Conservation (phyloP, 2,329 filamentous ascomycete genomes). For the Microcyclospora tardicrescens region DNA sequence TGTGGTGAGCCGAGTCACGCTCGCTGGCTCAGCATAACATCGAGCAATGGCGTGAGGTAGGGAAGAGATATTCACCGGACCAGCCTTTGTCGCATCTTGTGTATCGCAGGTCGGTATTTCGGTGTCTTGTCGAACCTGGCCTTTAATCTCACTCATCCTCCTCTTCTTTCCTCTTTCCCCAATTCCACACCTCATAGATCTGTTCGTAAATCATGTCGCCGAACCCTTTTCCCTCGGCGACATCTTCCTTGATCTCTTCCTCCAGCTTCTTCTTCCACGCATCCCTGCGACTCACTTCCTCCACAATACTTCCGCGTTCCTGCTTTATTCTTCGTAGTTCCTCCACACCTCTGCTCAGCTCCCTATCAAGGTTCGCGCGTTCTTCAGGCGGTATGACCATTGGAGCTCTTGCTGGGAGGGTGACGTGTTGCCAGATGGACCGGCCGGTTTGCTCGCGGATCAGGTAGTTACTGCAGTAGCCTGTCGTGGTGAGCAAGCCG, state of each 20-base stretch:
- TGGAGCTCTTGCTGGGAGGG: not conserved
- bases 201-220: slow-evolving; percentile 27
- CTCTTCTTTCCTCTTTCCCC: slow-evolving; percentile 23
- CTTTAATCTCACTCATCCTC: slow-evolving; percentile 7
- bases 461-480: slow-evolving; percentile 39
- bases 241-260: slow-evolving; percentile 32
- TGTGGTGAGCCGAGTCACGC: too few relatives aligned
- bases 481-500: slow-evolving; percentile 36
- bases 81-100: too few relatives aligned
- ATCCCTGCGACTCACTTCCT: slow-evolving; percentile 26
- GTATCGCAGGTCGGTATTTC: too few relatives aligned
- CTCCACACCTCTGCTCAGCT: slow-evolving; percentile 3
- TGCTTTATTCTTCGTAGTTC: slow-evolving; percentile 3
- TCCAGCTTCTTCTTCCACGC: slow-evolving; percentile 32
- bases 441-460: slow-evolving; percentile 22
- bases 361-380: slow-evolving; percentile 5
- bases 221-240: slow-evolving; percentile 26
- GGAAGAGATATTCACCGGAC: too few relatives aligned
- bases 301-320: slow-evolving; percentile 15
- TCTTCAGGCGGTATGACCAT: slow-evolving; percentile 3
- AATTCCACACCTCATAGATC: slow-evolving; percentile 25
- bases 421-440: slow-evolving; percentile 19
- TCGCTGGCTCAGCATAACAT: too few relatives aligned
- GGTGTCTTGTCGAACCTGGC: too few relatives aligned
- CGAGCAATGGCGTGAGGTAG: too few relatives aligned